phyloP scores from a whole-genome alignment of 1,284 basidiomycete species.

The Trametes sp. region DNA sequence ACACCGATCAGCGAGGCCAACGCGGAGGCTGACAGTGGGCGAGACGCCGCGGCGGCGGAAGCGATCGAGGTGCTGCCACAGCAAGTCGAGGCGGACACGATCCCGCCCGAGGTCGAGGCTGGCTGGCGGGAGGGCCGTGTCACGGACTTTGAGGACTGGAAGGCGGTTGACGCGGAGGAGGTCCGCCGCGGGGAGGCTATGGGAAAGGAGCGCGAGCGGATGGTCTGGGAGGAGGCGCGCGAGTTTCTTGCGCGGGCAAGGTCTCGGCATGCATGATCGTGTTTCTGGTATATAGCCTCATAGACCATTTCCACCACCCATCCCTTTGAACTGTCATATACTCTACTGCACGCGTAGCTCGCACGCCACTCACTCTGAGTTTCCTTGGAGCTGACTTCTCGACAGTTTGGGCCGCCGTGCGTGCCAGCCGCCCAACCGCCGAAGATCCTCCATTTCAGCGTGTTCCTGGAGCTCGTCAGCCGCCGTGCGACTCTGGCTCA shows the following conservation, averaged over 20 bases:
- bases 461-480: not conserved
- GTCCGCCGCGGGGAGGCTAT: conserved; percentile 57
- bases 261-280: not conserved
- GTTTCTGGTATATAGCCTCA: not conserved
- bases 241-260: conserved; percentile 44
- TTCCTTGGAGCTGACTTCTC: not conserved
- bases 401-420: not conserved
- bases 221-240: conserved; percentile 68
- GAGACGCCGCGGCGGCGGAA: conserved; percentile 11
- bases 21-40: conserved; percentile 15
- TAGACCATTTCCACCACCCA: not conserved
- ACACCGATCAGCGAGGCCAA: conserved; percentile 25
- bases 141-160: conserved; percentile 75
- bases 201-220: conserved; percentile 83
- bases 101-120: conserved; percentile 61
- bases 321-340: not conserved
- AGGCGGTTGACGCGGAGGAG: conserved; percentile 72
- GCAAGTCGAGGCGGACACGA: conserved; percentile 55
- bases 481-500: not conserved
- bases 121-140: conserved; percentile 60
- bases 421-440: no score
- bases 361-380: not conserved
- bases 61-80: conserved; percentile 49
- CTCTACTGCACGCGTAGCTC: not conserved
- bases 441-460: not conserved